Conservation (phyloP, 208 protist genomes). For the Acanthamoeba sp. region DNA sequence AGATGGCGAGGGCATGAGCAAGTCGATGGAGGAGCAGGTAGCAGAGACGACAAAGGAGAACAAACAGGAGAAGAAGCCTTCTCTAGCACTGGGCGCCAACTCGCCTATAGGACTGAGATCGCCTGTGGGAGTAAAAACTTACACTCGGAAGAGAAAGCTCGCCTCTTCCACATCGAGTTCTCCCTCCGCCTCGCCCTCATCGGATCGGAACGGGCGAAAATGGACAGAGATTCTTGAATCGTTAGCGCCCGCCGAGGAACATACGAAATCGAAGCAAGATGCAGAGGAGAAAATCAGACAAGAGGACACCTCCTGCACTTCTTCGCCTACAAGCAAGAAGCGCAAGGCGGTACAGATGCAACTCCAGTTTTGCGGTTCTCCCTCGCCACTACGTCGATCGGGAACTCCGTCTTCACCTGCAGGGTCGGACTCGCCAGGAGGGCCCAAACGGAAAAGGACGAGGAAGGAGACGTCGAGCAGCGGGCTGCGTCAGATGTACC, state of each 20-base stretch:
- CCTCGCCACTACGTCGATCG: neutral
- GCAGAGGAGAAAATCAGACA: neutral
- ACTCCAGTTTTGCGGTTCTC: neutral
- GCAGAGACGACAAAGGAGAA: no score
- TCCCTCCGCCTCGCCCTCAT: neutral
- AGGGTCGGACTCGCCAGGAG: neutral
- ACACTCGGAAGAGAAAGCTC: neutral
- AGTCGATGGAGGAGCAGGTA: neutral
- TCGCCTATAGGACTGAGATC: neutral
- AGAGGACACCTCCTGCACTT: neutral
- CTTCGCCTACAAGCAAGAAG: neutral
- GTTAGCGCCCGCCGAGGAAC: neutral
- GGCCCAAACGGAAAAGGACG: neutral
- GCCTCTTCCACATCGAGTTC: neutral
- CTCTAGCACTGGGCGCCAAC: neutral
- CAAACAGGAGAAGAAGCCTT: neutral
- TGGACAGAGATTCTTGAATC: neutral
- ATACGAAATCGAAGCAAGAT: neutral
- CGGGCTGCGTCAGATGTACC: neutral
- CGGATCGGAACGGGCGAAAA: neutral
- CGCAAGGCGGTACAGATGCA: neutral
- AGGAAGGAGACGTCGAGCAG: neutral
- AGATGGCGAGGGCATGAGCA: neutral
- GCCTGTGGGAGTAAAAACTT: neutral
- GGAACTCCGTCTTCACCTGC: neutral